Evolutionary conservation across 176 grass and related monocot species (phyloP).

Genomic region (Ampelocalamus luodianensis): DNA sequence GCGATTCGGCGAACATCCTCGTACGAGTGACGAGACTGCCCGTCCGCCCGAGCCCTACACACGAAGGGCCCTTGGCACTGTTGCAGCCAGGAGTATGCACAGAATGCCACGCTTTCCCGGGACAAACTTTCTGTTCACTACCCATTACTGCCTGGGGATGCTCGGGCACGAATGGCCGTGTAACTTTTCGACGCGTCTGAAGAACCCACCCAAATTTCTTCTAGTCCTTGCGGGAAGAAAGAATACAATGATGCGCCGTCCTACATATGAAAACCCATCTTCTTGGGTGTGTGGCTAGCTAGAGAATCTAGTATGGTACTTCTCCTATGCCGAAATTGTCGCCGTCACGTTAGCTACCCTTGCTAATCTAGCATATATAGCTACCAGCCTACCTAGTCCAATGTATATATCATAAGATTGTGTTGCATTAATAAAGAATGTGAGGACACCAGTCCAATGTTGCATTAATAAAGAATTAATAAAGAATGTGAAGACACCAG

Average conservation of each 20-base stretch:
- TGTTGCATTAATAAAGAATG: background rate
- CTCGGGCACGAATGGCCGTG: background rate
- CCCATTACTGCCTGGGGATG: constrained; percentile 20
- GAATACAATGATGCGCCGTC: background rate
- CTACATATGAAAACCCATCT: background rate
- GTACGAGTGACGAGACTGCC: background rate
- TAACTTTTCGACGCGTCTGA: background rate
- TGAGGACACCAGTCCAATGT: no score
- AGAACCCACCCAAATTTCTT: background rate
- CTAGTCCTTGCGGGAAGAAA: background rate
- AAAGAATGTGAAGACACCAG: no score
- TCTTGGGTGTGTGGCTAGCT: background rate
- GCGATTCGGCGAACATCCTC: background rate
- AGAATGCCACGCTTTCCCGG: constrained; percentile 28
- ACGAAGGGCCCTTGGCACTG: background rate
- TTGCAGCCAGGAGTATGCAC: constrained; percentile 4
- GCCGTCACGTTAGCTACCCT: background rate
- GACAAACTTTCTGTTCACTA: background rate
- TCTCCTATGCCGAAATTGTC: background rate
- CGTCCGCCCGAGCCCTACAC: background rate
- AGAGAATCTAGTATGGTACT: constrained; percentile 24
- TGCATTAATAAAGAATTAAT: no score
- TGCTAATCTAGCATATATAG: background rate
- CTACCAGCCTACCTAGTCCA: background rate
- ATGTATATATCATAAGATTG: background rate